Evolutionary conservation across 371 early-diverging fungal genomes (phyloP).

Genomic region (Mucor mucedo): DNA sequence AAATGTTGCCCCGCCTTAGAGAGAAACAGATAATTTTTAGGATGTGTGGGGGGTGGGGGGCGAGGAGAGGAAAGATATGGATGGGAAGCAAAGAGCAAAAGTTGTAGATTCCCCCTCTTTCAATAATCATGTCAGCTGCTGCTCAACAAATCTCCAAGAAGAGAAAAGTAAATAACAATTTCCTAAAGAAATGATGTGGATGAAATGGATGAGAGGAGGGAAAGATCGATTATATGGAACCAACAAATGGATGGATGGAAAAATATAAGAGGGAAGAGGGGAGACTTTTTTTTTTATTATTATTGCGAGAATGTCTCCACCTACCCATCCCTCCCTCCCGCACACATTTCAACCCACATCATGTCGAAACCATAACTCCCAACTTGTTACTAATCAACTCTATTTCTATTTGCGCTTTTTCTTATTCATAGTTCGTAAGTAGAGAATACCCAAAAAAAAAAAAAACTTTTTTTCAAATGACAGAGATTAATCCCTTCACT

Average conservation of each 20-base stretch:
- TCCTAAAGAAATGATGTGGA: background rate
- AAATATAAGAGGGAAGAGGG: too few relatives aligned
- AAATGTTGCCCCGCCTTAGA: too few relatives aligned
- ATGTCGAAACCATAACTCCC: too few relatives aligned
- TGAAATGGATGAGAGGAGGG: constrained; percentile 7
- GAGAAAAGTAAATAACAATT: constrained; percentile 64
- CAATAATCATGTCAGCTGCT: constrained; percentile 42
- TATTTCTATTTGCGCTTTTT: background rate
- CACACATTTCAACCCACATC: background rate
- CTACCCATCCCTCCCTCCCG: background rate
- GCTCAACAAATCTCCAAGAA: constrained; percentile 67
- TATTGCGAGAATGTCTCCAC: too few relatives aligned
- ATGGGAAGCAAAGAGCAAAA: background rate
- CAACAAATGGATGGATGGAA: background rate
- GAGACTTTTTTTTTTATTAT: too few relatives aligned
- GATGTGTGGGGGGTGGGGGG: background rate
- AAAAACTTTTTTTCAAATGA: background rate
- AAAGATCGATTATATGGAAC: constrained; percentile 24
- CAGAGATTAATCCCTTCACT: too few relatives aligned
- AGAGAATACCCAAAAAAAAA: background rate
- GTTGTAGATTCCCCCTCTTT: constrained; percentile 26
- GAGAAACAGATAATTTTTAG: too few relatives aligned
- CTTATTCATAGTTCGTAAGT: constrained; percentile 56
- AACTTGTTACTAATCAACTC: background rate
- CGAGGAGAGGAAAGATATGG: background rate